These are phyloP conservation scores for Calycina herbarum DNA, from an alignment of 2,329 filamentous ascomycete genomes.

Conservation along the genomic window DNA sequence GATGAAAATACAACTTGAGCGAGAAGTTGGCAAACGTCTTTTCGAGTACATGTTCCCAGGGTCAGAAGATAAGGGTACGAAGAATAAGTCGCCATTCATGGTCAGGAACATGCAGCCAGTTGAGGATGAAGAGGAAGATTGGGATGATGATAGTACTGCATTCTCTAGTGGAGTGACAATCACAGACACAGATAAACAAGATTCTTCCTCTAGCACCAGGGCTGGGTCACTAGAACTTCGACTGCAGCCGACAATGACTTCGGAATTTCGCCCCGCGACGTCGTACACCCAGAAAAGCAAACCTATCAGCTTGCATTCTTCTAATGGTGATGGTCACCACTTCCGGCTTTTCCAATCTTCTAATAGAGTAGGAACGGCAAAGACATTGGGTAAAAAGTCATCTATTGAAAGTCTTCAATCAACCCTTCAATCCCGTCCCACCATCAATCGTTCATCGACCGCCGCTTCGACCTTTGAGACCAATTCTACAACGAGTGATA, in stretches of 20 bases:
- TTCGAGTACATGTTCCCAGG: slow-evolving; percentile 98
- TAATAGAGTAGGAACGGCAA: slow-evolving; percentile 23
- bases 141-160: slow-evolving; percentile 39
- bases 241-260: slow-evolving; percentile 77
- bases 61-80: slow-evolving; percentile 47
- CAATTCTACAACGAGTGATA: slow-evolving; percentile 33
- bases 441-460: slow-evolving; percentile 31
- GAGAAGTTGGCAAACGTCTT: slow-evolving; percentile 85
- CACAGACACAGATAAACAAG: slow-evolving; percentile 44
- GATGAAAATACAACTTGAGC: slow-evolving; percentile 89
- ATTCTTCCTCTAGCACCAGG: slow-evolving; percentile 57
- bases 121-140: slow-evolving; percentile 34
- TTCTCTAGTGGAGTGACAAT: slow-evolving; percentile 22
- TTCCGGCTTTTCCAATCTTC: slow-evolving; percentile 46
- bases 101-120: slow-evolving; percentile 51
- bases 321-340: slow-evolving; percentile 36
- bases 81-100: slow-evolving; percentile 63
- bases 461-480: slow-evolving; percentile 26
- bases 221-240: slow-evolving; percentile 78
- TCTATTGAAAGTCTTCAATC: slow-evolving; percentile 37
- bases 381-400: slow-evolving; percentile 33
- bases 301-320: slow-evolving; percentile 31
- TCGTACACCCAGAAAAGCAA: slow-evolving; percentile 28
- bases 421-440: slow-evolving; percentile 28
- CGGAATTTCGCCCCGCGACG: slow-evolving; percentile 42